A percentile compares a stretch with the other conserved stretches of the same genome.
These are phyloP conservation scores for Trichoderma asperellum DNA, from an alignment of 2,329 filamentous ascomycete genomes.

Conservation along the genomic window DNA sequence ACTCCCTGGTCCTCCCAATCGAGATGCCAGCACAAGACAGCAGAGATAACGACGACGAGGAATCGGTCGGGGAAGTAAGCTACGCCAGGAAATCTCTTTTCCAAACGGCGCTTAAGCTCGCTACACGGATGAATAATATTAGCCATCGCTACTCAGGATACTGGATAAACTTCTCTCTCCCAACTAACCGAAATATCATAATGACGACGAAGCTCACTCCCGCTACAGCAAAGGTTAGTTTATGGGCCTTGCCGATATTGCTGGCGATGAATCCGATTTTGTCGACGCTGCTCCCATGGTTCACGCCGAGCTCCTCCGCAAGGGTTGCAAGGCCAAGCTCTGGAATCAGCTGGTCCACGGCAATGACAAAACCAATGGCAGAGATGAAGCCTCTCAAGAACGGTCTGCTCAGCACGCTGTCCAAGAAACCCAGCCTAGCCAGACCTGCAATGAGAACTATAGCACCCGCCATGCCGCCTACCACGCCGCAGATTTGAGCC, in stretches of 20 bases:
- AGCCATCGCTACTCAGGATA: not conserved
- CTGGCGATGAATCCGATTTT: conserved; percentile 80
- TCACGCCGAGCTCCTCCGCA: conserved; percentile 67
- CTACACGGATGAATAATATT: conserved; percentile 47
- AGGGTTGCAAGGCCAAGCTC: conserved; percentile 76
- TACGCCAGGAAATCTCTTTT: conserved; percentile 76
- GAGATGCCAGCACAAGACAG: conserved; percentile 75
- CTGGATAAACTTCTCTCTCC: not conserved
- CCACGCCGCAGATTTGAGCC: conserved; percentile 82
- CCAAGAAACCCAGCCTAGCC: conserved; percentile 85
- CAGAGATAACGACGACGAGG: conserved; percentile 82
- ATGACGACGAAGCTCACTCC: conserved; percentile 82
- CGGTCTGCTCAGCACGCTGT: conserved; percentile 89
- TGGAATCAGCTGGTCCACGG: conserved; percentile 91
- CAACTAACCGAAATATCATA: conserved; percentile 78
- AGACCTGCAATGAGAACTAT: conserved; percentile 88
- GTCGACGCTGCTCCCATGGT: conserved; percentile 82
- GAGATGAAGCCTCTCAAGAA: conserved; percentile 96
- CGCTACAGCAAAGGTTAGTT: conserved; percentile 75
- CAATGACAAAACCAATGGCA: conserved; percentile 93
- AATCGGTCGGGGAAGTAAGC: conserved; percentile 94
- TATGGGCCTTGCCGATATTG: conserved; percentile 69
- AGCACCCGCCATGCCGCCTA: conserved; percentile 83
- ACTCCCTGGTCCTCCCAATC: conserved; percentile 81
- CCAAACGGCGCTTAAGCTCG: conserved; percentile 78